Evolutionary conservation across 2,329 filamentous ascomycete species (phyloP).

Genomic region (Ilyonectria robusta): DNA sequence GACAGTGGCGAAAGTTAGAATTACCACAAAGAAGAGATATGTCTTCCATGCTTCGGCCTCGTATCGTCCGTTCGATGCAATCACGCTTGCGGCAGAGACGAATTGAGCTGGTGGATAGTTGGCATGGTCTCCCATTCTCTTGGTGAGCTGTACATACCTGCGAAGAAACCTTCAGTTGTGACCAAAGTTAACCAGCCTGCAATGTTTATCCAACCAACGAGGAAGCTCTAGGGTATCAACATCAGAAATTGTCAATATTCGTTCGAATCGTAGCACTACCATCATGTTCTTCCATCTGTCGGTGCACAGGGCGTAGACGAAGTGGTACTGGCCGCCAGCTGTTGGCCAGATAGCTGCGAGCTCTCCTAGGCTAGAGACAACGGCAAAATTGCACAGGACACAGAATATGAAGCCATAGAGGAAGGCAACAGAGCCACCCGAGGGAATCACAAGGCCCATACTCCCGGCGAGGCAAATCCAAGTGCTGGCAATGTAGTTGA

Average conservation of each 20-base stretch:
- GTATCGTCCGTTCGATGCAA: slow-evolving; percentile 55
- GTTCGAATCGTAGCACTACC: slow-evolving; percentile 35
- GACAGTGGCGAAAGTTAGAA: slow-evolving; percentile 34
- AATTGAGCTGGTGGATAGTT: slow-evolving; percentile 58
- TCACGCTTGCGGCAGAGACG: slow-evolving; percentile 57
- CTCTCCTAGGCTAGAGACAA: slow-evolving; percentile 59
- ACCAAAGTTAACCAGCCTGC: slow-evolving; percentile 54
- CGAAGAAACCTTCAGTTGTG: slow-evolving; percentile 59
- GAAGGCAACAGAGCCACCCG: slow-evolving; percentile 57
- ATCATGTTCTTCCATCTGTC: slow-evolving; percentile 56
- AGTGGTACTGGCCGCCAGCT: slow-evolving; percentile 62
- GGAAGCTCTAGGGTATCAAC: slow-evolving; percentile 53
- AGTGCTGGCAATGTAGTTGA: slow-evolving; percentile 34
- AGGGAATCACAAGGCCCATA: slow-evolving; percentile 58
- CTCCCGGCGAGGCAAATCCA: slow-evolving; percentile 57
- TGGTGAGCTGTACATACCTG: slow-evolving; percentile 40
- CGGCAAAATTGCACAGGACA: slow-evolving; percentile 59
- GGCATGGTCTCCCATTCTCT: accelerated
- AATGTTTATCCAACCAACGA: slow-evolving; percentile 61
- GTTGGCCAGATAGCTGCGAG: slow-evolving; percentile 60
- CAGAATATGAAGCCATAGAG: slow-evolving; percentile 63
- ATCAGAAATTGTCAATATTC: accelerated
- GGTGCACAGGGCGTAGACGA: slow-evolving; percentile 57
- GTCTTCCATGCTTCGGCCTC: slow-evolving; percentile 55
- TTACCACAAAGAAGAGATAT: slow-evolving; percentile 56